Base-by-base conservation (phyloP, 2,329 filamentous ascomycete species). In the Madurella mycetomatis region DNA sequence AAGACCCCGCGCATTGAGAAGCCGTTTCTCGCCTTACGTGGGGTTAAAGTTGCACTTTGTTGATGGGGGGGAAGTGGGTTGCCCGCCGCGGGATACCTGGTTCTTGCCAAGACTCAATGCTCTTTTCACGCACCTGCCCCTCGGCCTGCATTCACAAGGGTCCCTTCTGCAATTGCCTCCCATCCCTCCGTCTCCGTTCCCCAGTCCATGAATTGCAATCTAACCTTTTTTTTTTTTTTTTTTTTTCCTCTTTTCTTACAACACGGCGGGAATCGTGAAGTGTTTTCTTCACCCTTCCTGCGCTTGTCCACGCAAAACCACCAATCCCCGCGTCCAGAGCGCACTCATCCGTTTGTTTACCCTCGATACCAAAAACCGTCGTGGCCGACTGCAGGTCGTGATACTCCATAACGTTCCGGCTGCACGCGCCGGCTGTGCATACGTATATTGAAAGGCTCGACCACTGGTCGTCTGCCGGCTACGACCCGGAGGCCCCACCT, bases 1-100 rank as follows among this genome's bases (percentile, higher is more conserved):
- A 62, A 61, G 58, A 61, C 63, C 62, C 64, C 62, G 64, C 56
- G 59, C 56, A 58, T 58, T 46, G 37, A 47, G 41, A 47, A 53
- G 41, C 41, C 9, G 47, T 47, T 47, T 31, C 59, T 64, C 52
- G 9, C 34, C 34, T 51, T 61, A 56, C 64, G 65, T 65, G 65
- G 67, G 63, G 65, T 65, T 55, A 25, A 47, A n/a, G 54, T 41
- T 52, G 19, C 37, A 51, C 34, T 37, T 37, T 41, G 18, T 46
- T 19, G 53, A 49, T 48, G 44, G 56, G 51, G 47, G 49, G 39
- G n/a, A n/a, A n/a, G 32, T 51, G 39, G 56, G 58, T 51, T 49
- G 52, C 56, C 51, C 50, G 50, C 46, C 57, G 55, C 44, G 53
- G 49, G 48, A 57, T 51, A 37, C 45, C 44, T 17, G 34, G 49